Evolutionary conservation across 208 protist genomes (phyloP), one percentile per base, ranked within the genome.

Genomic region (Novymonas esmeraldas): DNA sequence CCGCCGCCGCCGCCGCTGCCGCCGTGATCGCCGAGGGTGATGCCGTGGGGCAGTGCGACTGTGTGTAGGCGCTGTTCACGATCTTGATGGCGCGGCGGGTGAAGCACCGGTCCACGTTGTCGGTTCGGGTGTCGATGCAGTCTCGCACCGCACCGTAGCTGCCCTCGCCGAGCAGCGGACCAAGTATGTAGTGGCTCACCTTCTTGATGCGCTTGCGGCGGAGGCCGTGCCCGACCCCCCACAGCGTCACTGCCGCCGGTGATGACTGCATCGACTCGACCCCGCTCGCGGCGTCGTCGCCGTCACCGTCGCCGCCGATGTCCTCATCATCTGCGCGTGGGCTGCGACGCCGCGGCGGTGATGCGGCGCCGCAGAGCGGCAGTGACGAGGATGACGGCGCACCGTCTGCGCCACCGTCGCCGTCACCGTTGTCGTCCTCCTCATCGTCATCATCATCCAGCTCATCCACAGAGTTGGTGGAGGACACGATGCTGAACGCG

Each of bases 181-280:
- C 90, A 11, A 95, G 73, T 44, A 95, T 82, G 72, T 95, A 95
- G 64, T 79, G 75, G 46, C 80, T 89, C 13, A 95, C 85, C 57
- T 85, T 78, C 72, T 95, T 95, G 34, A 94, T 78, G 31, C 85
- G 85, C 71, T 95, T 95, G 16, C 82, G 76, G 18, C 88, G 79
- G 2, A 86, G 68, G 31, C 82, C 70, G 31, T 55, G 29, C 22
- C 58, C 65, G 22, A 85, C 79, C 4, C 75, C 70, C 68, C 78
- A 63, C 0, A 94, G 66, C 26, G 87, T 91, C 22, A 94, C 74
- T 3, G 62, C 70, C 1, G 78, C 29, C 1, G 84, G 76, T 11
- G 45, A 66, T 20, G 74, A 67, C 58, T 73, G 20, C 44, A 45
- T 11, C 18, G 70, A 66, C 49, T 54, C 55, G 2, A n/a, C 26